These are phyloP conservation scores for Boletus subcaerulescens DNA, from an alignment of 768 basidiomycete genomes.

Conservation along the genomic window DNA sequence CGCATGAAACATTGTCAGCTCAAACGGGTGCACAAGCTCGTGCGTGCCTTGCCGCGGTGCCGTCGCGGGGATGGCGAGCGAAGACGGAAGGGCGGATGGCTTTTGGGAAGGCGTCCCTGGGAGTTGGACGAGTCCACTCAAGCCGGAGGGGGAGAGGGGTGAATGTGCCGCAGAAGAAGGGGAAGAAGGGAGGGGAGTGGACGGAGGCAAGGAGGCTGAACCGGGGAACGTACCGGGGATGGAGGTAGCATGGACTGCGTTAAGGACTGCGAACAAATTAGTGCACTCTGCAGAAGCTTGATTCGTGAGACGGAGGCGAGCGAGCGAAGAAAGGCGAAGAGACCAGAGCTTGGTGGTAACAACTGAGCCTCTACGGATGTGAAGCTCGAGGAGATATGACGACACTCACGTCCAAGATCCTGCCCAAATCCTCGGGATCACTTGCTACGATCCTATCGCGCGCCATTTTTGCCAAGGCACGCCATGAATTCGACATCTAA, in stretches of 20 bases:
- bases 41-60: slow-evolving; percentile 23
- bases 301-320: slow-evolving; percentile 80
- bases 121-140: slow-evolving; percentile 18
- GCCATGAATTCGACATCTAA: slow-evolving; percentile 88
- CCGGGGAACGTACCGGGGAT: slow-evolving; percentile 55
- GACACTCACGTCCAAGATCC: slow-evolving; percentile 62
- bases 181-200: slow-evolving; percentile 35
- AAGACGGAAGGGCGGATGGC: slow-evolving; percentile 3
- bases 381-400: background rate
- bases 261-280: slow-evolving; percentile 72
- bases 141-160: slow-evolving; percentile 24
- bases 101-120: slow-evolving; percentile 25
- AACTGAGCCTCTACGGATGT: background rate
- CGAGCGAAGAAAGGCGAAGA: slow-evolving; percentile 73
- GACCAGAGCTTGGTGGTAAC: slow-evolving; percentile 67
- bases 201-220: slow-evolving; percentile 6
- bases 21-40: slow-evolving; percentile 39
- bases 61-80: background rate
- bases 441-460: slow-evolving; percentile 70
- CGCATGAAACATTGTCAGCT: slow-evolving; percentile 64
- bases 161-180: slow-evolving; percentile 5
- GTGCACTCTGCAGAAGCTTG: slow-evolving; percentile 83
- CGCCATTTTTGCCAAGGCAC: slow-evolving; percentile 80
- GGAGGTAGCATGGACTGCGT: slow-evolving; percentile 50
- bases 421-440: slow-evolving; percentile 62